Conservation (phyloP, 495 filamentous ascomycete species). For the Filosporella fistucella region DNA sequence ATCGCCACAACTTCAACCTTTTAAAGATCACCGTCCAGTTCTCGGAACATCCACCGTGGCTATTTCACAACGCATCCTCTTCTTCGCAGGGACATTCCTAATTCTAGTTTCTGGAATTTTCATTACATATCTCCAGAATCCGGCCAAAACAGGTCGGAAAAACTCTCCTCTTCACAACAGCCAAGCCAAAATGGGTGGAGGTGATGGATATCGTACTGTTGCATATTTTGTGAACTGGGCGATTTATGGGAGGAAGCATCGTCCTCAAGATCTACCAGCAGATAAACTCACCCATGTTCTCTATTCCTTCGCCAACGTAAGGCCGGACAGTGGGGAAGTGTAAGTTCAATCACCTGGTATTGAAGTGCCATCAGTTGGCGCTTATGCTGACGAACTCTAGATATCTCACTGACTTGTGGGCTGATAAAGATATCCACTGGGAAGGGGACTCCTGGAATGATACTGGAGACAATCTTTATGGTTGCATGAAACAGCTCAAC, state of each 20-base stretch:
- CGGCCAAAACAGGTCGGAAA: no score
- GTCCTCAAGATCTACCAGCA: conserved; percentile 81
- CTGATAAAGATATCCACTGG: conserved; percentile 87
- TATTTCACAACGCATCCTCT: no score
- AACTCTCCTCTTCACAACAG: neutral
- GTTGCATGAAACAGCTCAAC: conserved; percentile 90
- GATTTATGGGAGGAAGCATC: conserved; percentile 85
- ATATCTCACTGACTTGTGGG: conserved; percentile 78
- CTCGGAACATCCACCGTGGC: no score
- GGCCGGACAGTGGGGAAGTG: conserved; percentile 60
- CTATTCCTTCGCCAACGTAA: conserved; percentile 67
- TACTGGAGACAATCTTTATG: conserved; percentile 72
- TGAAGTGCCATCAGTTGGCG: conserved; percentile 1
- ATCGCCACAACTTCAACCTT: no score
- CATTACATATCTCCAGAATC: no score
- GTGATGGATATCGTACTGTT: conserved; percentile 58
- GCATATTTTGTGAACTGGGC: conserved; percentile 88
- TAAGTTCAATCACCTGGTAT: conserved; percentile 24
- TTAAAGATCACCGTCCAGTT: no score
- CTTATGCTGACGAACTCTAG: conserved; percentile 33
- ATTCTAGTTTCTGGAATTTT: no score
- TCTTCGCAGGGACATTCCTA: no score
- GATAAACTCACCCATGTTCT: conserved; percentile 88
- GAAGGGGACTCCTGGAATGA: conserved; percentile 73
- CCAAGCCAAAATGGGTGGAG: conserved; percentile 37